Conservation (phyloP, 164 flowering plant species). For the Cinnamomum micranthum region DNA sequence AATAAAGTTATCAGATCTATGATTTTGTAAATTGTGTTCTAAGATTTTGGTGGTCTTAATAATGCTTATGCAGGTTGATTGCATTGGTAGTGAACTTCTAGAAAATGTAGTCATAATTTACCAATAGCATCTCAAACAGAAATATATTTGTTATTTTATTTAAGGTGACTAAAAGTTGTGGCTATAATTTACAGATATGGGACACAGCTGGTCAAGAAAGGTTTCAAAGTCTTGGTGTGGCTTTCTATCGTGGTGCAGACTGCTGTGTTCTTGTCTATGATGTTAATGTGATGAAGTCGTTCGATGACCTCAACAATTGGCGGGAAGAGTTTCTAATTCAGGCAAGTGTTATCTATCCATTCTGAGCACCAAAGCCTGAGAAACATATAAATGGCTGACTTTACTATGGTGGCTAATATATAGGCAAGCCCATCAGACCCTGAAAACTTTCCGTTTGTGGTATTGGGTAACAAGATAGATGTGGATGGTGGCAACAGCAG, state of each 20-base stretch:
- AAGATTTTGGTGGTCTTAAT: neutral
- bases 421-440: constrained; percentile 96
- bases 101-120: too few species aligned
- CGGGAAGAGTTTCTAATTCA: constrained; percentile 85
- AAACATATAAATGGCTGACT: neutral
- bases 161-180: neutral
- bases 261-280: constrained; percentile 92
- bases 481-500: constrained; percentile 93
- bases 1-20: neutral
- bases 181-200: constrained; percentile 55
- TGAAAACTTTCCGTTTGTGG: constrained; percentile 91
- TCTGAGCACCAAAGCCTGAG: neutral
- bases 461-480: constrained; percentile 89
- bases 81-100: neutral
- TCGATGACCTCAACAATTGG: constrained; percentile 85
- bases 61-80: neutral
- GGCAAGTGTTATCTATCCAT: constrained; percentile 28
- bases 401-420: constrained; percentile 8
- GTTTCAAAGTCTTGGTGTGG: constrained; percentile 92
- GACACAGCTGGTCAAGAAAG: constrained; percentile 97
- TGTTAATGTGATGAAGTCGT: constrained; percentile 86
- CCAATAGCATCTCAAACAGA: neutral
- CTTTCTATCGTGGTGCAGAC: constrained; percentile 93
- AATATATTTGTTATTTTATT: neutral
- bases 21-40: neutral